phyloP scores from a whole-genome alignment of 2,329 filamentous ascomycete species.

The Diplodia corticola region DNA sequence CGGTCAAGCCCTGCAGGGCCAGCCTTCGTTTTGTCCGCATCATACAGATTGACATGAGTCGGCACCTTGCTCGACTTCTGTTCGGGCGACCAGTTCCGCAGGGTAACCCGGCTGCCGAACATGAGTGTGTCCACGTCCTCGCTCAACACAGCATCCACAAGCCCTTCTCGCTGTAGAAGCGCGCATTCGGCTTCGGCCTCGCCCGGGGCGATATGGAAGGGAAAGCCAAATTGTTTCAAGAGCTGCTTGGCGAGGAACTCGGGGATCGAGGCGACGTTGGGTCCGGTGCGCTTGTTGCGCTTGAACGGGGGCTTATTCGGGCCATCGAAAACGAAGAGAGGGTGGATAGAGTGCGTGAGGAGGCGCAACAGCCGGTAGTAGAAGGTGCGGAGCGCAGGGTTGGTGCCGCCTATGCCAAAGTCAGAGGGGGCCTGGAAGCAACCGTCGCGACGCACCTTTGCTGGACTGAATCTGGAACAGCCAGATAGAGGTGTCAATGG shows the following conservation, averaged over 20 bases:
- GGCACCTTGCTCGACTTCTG: constrained; percentile 63
- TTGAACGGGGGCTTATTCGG: constrained; percentile 84
- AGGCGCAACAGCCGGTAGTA: constrained; percentile 87
- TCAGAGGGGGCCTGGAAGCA: neutral
- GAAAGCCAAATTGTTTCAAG: constrained; percentile 81
- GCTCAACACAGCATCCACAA: constrained; percentile 91
- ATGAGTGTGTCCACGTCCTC: constrained; percentile 97
- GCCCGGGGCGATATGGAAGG: constrained; percentile 81
- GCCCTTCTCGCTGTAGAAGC: constrained; percentile 67
- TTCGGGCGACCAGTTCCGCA: constrained; percentile 83
- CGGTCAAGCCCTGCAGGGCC: constrained; percentile 66
- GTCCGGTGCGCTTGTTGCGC: constrained; percentile 71
- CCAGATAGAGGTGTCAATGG: constrained; percentile 96
- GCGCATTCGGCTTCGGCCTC: constrained; percentile 97
- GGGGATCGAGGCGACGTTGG: constrained; percentile 65
- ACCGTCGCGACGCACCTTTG: constrained; percentile 53
- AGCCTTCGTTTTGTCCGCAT: constrained; percentile 59
- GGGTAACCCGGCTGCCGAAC: constrained; percentile 81
- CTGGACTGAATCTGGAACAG: constrained; percentile 89
- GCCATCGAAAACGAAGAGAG: constrained; percentile 89
- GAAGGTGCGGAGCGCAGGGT: constrained; percentile 85
- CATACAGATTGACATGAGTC: constrained; percentile 84
- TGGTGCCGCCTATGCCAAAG: constrained; percentile 65
- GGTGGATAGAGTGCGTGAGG: constrained; percentile 74
- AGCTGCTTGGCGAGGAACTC: constrained; percentile 79